phyloP scores from a whole-genome alignment of 805 yeast species.

The Lipomyces starkeyi region DNA sequence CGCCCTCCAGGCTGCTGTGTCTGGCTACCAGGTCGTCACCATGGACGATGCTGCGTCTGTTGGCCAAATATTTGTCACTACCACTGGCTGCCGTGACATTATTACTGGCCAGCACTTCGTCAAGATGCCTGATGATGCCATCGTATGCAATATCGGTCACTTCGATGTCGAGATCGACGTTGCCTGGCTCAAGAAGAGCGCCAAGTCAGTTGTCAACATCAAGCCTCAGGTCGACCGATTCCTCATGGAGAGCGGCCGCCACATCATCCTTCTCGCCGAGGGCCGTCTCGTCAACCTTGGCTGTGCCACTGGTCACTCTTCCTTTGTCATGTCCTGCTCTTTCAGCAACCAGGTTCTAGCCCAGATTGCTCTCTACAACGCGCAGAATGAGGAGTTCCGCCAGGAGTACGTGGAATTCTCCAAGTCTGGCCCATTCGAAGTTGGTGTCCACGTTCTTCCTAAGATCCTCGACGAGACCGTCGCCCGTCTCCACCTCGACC shows the following conservation, averaged over 20 bases:
- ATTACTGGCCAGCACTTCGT: slow-evolving; percentile 86
- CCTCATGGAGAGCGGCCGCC: slow-evolving; percentile 87
- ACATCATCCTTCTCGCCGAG: slow-evolving; percentile 94
- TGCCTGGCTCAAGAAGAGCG: slow-evolving; percentile 96
- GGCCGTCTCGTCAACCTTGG: slow-evolving; percentile 99
- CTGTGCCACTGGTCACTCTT: slow-evolving; percentile 99
- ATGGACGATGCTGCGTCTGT: slow-evolving; percentile 89
- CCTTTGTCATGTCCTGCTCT: slow-evolving; percentile 99
- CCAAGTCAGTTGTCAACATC: slow-evolving; percentile 92
- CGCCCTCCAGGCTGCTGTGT: slow-evolving; percentile 99
- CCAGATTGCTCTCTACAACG: slow-evolving; percentile 95
- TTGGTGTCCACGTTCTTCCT: slow-evolving; percentile 96
- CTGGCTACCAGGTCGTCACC: slow-evolving; percentile 96
- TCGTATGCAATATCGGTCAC: slow-evolving; percentile 99
- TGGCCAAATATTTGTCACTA: slow-evolving; percentile 98
- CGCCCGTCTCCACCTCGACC: slow-evolving; percentile 94
- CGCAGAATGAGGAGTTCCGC: slow-evolving; percentile 81
- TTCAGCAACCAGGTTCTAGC: slow-evolving; percentile 99
- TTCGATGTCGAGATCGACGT: slow-evolving; percentile 99
- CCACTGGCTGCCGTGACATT: slow-evolving; percentile 99
- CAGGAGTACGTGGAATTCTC: slow-evolving; percentile 83
- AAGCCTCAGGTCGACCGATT: slow-evolving; percentile 99
- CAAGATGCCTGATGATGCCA: slow-evolving; percentile 98
- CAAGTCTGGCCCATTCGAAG: slow-evolving; percentile 86
- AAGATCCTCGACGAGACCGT: slow-evolving; percentile 98